These are phyloP conservation scores for Tinospora cordifolia DNA, from an alignment of 164 flowering plant species.

Conservation along the genomic window DNA sequence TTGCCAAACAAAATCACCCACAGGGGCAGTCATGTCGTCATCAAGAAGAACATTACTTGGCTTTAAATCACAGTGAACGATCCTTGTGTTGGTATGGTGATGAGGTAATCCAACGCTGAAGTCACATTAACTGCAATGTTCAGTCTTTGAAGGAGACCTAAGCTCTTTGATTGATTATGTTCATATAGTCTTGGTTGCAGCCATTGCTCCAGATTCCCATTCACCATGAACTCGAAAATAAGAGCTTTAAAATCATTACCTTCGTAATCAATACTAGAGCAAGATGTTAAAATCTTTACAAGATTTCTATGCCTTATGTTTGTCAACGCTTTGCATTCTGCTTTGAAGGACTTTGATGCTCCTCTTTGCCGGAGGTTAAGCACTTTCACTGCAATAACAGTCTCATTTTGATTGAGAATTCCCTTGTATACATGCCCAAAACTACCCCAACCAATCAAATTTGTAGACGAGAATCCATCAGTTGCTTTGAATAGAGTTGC, in stretches of 20 bases:
- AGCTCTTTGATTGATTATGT: background rate
- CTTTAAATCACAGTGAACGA: conserved; percentile 16
- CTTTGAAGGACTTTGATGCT: conserved; percentile 12
- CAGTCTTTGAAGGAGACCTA: conserved; percentile 3
- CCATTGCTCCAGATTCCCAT: conserved; percentile 17
- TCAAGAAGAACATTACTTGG: conserved; percentile 21
- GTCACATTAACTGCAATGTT: background rate
- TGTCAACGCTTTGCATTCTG: conserved; percentile 15
- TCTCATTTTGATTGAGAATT: background rate
- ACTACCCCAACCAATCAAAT: conserved; percentile 15
- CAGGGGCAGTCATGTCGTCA: conserved; percentile 13
- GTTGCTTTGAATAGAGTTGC: conserved; percentile 11
- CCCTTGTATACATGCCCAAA: conserved; percentile 16
- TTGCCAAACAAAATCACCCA: conserved; percentile 15
- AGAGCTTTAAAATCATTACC: conserved; percentile 9
- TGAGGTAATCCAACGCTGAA: conserved; percentile 1
- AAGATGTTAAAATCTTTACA: conserved; percentile 12
- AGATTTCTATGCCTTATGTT: conserved; percentile 14
- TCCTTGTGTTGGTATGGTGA: background rate
- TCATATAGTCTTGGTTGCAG: conserved; percentile 3
- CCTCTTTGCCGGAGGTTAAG: conserved; percentile 14
- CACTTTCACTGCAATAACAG: conserved; percentile 13
- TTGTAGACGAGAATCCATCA: conserved; percentile 12
- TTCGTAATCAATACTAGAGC: conserved; percentile 10
- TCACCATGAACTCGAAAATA: conserved; percentile 16